Conservation (phyloP, 2,329 filamentous ascomycete genomes). For the Emergomyces orientalis region DNA sequence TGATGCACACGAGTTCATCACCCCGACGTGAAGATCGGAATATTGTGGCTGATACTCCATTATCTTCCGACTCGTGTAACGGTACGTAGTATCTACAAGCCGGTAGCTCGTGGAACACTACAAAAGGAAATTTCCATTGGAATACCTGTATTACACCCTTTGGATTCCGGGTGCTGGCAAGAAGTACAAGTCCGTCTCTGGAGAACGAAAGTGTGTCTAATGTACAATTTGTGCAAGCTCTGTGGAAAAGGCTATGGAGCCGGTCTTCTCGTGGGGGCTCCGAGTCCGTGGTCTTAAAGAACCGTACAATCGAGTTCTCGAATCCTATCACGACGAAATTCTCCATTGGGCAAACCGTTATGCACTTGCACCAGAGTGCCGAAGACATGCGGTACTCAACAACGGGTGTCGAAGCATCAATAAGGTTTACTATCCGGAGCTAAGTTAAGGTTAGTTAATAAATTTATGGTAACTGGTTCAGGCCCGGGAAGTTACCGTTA, state of each 20-base stretch:
- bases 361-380: constrained; percentile 32
- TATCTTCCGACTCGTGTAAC: constrained; percentile 36
- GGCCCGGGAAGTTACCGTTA: constrained; percentile 27
- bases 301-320: constrained; percentile 33
- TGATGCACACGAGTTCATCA: constrained; percentile 33
- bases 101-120: constrained; percentile 28
- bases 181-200: constrained; percentile 32
- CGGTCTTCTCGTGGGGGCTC: constrained; percentile 32
- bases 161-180: constrained; percentile 30
- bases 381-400: constrained; percentile 36
- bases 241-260: constrained; percentile 28
- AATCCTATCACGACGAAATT: constrained; percentile 37
- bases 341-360: constrained; percentile 33
- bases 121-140: constrained; percentile 32
- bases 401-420: constrained; percentile 23
- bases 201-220: constrained; percentile 37
- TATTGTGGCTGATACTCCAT: constrained; percentile 32
- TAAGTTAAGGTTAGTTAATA: constrained; percentile 13
- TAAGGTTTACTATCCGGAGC: constrained; percentile 33
- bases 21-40: constrained; percentile 26
- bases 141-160: constrained; percentile 34
- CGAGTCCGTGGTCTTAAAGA: constrained; percentile 30
- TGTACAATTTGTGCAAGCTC: constrained; percentile 28
- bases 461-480: neutral
- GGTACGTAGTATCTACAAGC: constrained; percentile 33